Base-by-base conservation (phyloP, 2,329 filamentous ascomycete species). In the Teratosphaeria epicoccoides region DNA sequence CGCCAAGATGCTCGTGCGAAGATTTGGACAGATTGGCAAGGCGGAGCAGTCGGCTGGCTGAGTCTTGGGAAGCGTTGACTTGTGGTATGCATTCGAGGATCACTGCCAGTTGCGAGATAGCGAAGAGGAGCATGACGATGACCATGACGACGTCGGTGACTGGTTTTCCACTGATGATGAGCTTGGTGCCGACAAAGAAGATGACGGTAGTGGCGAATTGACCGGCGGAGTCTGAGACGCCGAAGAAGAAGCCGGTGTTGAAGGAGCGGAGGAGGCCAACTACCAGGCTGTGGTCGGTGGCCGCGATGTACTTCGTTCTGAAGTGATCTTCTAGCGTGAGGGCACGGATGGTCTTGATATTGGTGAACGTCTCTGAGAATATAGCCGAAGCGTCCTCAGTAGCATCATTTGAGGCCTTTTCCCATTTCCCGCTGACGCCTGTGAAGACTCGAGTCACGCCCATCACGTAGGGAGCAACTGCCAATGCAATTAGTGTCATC, bases 91-190 rank as follows among this genome's bases (percentile, higher is more conserved):
- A 84, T 46, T 79, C 77, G 17, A 94, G 70, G 50, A 93, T 80
- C 26, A 77, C 76, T 29, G 81, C 81, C 2, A 86, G 80, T 10
- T 85, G 87, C 10, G 83, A 82, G 51, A 95, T 80, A 55, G 86
- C 84, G 64, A 96, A 87, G n/a, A 95, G 77, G 1, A 97, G 76
- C 49, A 95, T 76, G 28, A 89, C 85, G 60, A 93, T 83, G 0
- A 93, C 86, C 54, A 84, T 80, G 24, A 95, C 71, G 17, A 93
- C 78, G 1, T 76, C 71, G 1, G 77, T 73, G 0, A 84, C 77
- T 0, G 72, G 74, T 37, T 77, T 68, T 9, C 71, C 63, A 43
- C 69, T 66, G 0, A 76, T 73, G 5, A 87, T 76, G 10, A 95
- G 73, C 0, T 78, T 70, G 0, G 83, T 81, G 2, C 86, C 88